Conservation (phyloP, 441 rosid species). For the Brassica balearica region DNA sequence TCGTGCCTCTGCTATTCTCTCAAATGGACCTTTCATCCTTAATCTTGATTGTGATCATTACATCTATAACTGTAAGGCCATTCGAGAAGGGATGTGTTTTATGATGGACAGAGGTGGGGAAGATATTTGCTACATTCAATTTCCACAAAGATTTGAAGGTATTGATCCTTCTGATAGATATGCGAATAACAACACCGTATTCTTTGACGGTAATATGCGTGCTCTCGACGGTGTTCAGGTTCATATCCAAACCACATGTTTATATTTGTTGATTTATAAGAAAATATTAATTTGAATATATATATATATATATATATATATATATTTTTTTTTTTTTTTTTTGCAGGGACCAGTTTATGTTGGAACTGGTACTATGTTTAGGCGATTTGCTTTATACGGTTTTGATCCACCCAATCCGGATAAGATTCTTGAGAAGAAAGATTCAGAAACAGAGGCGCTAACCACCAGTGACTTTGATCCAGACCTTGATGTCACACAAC, state of each 20-base stretch:
- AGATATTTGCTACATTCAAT: slow-evolving; percentile 11
- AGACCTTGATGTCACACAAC: slow-evolving; percentile 12
- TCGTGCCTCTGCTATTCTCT: slow-evolving; percentile 13
- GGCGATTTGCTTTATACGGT: slow-evolving; percentile 9
- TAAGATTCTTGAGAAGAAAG: slow-evolving; percentile 11
- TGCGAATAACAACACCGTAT: background rate
- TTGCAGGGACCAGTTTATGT: slow-evolving; percentile 5
- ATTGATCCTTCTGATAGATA: slow-evolving; percentile 9
- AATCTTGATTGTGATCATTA: slow-evolving; percentile 16
- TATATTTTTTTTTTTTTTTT: background rate
- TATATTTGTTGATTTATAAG: background rate
- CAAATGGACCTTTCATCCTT: slow-evolving; percentile 14
- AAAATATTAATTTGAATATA: background rate
- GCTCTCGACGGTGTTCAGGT: slow-evolving; percentile 10
- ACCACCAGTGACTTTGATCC: slow-evolving; percentile 13
- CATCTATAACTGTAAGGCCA: slow-evolving; percentile 3
- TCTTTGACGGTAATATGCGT: slow-evolving; percentile 14
- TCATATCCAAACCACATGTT: background rate
- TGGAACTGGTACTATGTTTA: slow-evolving; percentile 7
- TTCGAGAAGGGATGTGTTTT: slow-evolving; percentile 12
- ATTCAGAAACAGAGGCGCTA: slow-evolving; percentile 2
- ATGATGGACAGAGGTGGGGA: slow-evolving; percentile 15
- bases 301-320: background rate
- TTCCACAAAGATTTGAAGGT: slow-evolving; percentile 14
- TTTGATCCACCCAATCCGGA: slow-evolving; percentile 12